Conservation (phyloP, 1,284 basidiomycete species). For the Meripilus lineatus region DNA sequence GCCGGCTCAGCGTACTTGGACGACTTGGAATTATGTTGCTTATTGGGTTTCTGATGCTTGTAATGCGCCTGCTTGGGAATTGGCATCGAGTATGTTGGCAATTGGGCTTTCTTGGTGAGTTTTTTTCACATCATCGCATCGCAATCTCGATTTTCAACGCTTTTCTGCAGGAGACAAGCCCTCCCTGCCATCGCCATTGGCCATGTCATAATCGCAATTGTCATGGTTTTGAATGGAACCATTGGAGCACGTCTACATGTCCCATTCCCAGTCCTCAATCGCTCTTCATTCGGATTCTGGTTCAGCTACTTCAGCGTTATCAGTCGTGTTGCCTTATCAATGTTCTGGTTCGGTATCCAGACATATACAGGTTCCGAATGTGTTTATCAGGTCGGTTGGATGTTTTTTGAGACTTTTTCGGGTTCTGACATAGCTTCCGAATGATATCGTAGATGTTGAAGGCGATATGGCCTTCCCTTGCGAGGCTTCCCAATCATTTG, state of each 20-base stretch:
- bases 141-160: slow-evolving; percentile 1
- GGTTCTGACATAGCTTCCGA: neutral
- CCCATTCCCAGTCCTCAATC: slow-evolving; percentile 68
- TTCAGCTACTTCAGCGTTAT: slow-evolving; percentile 75
- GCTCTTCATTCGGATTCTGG: slow-evolving; percentile 79
- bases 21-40: slow-evolving; percentile 51
- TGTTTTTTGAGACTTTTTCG: too few species aligned
- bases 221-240: slow-evolving; percentile 65
- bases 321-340: slow-evolving; percentile 66
- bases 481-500: slow-evolving; percentile 59
- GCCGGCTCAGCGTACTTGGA: slow-evolving; percentile 53
- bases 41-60: slow-evolving; percentile 67
- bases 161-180: slow-evolving; percentile 46
- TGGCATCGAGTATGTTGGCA: slow-evolving; percentile 58
- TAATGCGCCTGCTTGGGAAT: slow-evolving; percentile 43
- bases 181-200: slow-evolving; percentile 60
- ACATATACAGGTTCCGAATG: slow-evolving; percentile 62
- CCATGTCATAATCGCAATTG: slow-evolving; percentile 50
- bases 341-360: slow-evolving; percentile 73
- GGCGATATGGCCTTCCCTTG: slow-evolving; percentile 73
- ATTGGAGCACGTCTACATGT: slow-evolving; percentile 67
- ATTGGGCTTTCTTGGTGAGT: slow-evolving; percentile 58
- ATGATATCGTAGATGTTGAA: slow-evolving; percentile 57
- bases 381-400: slow-evolving; percentile 43
- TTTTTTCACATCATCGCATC: slow-evolving; percentile 1